Evolutionary conservation across 805 yeast species (phyloP), one percentile per base, ranked within the genome.

Genomic region (Ogataea haglerorum): DNA sequence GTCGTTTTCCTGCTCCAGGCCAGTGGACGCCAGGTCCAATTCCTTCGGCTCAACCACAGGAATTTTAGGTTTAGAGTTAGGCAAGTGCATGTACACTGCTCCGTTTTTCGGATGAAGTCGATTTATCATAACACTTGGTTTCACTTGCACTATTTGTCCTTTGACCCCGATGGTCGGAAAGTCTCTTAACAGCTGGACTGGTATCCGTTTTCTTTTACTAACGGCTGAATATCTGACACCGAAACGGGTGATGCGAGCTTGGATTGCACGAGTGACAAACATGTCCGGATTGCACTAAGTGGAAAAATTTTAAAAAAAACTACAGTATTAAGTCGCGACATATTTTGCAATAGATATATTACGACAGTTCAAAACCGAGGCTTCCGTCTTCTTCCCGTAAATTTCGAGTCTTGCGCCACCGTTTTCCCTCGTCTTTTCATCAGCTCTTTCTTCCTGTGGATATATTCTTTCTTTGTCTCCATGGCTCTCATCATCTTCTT

Each of bases 341-440:
- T 21, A 29, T 26, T 27, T 41, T 35, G 38, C 28, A 22, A 18
- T 36, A 23, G 23, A 19, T 30, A 19, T 30, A 16, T 15, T 38
- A 29, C 29, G 29, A 17, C 19, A 33, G 10, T 25, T 23, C 33
- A 84, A 61, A 85, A 84, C 54, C 77, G 69, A 9, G 83, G 75
- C 51, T 77, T 72, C 67, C 95, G 74, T 66, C 76, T 78, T 68
- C 99, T 78, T 36, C 95, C 98, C 3, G 97, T 86, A 64, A 82
- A 91, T 61, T 84, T 86, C 44, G 95, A 85, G 61, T 93, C 99
- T 47, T 72, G 72, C 3, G 98, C 96, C 5, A 91, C 98, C 29
- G 68, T 64, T 60, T 85, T 85, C 32, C 99, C 99, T 58, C 98
- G 78, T 63, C 84, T 85, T 58, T 82, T 83, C 91, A 85, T 88